phyloP scores from a whole-genome alignment of 1,139 yeast species.

The Blastobotrys raffinosifermentans region DNA sequence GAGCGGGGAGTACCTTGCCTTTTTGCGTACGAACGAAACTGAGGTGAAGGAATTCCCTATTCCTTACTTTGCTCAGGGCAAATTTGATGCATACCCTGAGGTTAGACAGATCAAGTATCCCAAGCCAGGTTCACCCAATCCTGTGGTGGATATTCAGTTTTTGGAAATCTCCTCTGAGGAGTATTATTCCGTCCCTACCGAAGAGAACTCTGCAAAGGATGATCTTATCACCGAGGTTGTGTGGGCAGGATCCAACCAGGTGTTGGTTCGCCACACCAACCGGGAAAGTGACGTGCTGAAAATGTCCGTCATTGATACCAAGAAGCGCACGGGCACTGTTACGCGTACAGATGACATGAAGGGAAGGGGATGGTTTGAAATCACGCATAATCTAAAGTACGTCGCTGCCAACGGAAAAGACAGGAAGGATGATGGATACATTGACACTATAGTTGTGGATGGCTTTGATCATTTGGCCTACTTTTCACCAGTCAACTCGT shows the following conservation, averaged over 20 bases:
- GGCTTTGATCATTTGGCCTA: constrained; percentile 66
- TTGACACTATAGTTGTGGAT: constrained; percentile 65
- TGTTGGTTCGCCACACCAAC: constrained; percentile 64
- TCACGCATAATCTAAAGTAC: constrained; percentile 62
- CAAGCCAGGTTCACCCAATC: constrained; percentile 78
- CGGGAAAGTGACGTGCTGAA: constrained; percentile 59
- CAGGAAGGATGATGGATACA: constrained; percentile 49
- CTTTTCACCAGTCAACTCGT: constrained; percentile 46
- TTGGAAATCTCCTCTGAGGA: constrained; percentile 37
- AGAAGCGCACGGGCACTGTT: constrained; percentile 33
- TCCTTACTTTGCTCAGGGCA: constrained; percentile 50
- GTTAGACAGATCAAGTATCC: constrained; percentile 67
- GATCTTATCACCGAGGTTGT: constrained; percentile 63
- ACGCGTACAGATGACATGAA: constrained; percentile 43
- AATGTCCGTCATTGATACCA: constrained; percentile 49
- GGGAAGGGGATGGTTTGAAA: constrained; percentile 65
- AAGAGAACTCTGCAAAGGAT: constrained; percentile 27
- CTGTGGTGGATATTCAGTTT: constrained; percentile 47
- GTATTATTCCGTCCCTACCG: constrained; percentile 26
- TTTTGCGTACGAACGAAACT: constrained; percentile 64
- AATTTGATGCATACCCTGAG: constrained; percentile 51
- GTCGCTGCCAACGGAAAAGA: constrained; percentile 54
- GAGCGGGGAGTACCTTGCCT: constrained; percentile 59
- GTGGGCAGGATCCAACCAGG: constrained; percentile 57
- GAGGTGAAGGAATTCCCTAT: constrained; percentile 58